Evolutionary conservation across 495 filamentous ascomycete genomes (phyloP).

Genomic region (Neurospora sp.): DNA sequence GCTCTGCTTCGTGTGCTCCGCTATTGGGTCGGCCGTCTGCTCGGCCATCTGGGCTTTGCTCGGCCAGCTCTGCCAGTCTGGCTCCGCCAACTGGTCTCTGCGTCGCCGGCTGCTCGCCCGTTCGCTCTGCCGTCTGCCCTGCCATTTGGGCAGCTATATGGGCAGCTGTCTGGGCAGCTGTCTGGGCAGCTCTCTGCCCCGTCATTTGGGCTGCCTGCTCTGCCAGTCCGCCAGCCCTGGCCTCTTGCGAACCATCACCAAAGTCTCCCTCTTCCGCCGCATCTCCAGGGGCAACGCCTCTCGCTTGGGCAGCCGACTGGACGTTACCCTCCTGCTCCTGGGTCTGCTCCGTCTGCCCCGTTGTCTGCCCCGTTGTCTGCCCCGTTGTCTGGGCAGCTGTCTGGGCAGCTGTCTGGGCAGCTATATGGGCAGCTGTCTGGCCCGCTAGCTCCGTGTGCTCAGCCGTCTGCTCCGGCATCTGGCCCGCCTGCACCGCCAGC

Average conservation of each 20-base stretch:
- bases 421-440: no score
- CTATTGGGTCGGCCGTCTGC: background rate
- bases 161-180: no score
- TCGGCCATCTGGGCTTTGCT: background rate
- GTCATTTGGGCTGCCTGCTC: background rate
- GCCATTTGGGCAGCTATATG: background rate
- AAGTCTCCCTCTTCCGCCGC: background rate
- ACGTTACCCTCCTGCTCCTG: background rate
- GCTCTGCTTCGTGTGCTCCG: background rate
- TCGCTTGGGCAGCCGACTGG: background rate
- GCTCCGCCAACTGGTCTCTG: background rate
- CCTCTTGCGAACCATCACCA: background rate
- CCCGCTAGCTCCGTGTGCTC: background rate
- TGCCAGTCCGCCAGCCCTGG: background rate
- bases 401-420: no score
- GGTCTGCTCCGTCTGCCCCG: background rate
- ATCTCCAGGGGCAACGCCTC: background rate
- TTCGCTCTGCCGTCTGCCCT: background rate
- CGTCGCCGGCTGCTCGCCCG: background rate
- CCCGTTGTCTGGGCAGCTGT: no score
- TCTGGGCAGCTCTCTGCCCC: background rate
- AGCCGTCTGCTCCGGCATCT: background rate
- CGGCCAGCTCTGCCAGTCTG: background rate
- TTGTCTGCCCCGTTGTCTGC: background rate
- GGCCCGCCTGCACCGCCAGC: no score